A percentile compares a stretch with the other conserved stretches of the same genome.
These are phyloP conservation scores for Plasmodium relictum DNA, from an alignment of 169 alveolate species.

Conservation along the genomic window DNA sequence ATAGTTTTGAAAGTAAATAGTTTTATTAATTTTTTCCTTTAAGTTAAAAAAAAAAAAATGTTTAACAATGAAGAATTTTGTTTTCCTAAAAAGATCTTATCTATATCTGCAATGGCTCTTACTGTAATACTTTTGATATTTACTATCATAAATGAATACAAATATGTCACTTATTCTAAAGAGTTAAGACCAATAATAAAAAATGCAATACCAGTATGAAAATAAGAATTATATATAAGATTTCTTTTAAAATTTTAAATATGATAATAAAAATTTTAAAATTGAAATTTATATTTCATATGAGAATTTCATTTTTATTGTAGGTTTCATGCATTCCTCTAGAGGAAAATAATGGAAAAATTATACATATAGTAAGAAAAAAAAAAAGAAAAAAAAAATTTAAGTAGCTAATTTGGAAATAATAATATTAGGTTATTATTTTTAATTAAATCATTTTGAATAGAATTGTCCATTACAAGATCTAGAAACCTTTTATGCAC, in stretches of 20 bases:
- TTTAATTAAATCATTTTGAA: constrained; percentile 9
- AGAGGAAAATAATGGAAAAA: constrained; percentile 73
- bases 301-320: constrained; percentile 11
- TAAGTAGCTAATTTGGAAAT: neutral
- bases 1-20: constrained; percentile 9
- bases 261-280: neutral
- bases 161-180: constrained; percentile 70
- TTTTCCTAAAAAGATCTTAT: constrained; percentile 60
- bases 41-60: constrained; percentile 44
- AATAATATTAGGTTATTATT: neutral
- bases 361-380: constrained; percentile 63
- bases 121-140: constrained; percentile 43
- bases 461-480: constrained; percentile 84
- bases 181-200: constrained; percentile 76
- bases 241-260: neutral
- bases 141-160: constrained; percentile 56
- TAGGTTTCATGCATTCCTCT: constrained; percentile 76
- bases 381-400: neutral
- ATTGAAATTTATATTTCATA: constrained; percentile 5
- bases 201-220: constrained; percentile 70
- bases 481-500: constrained; percentile 80
- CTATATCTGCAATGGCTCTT: constrained; percentile 69
- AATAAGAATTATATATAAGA: neutral
- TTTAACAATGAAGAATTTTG: constrained; percentile 61
- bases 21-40: constrained; percentile 16